These are phyloP conservation scores for Planoprotostelium fungivorum DNA, from an alignment of 78 protist species.

Conservation along the genomic window DNA sequence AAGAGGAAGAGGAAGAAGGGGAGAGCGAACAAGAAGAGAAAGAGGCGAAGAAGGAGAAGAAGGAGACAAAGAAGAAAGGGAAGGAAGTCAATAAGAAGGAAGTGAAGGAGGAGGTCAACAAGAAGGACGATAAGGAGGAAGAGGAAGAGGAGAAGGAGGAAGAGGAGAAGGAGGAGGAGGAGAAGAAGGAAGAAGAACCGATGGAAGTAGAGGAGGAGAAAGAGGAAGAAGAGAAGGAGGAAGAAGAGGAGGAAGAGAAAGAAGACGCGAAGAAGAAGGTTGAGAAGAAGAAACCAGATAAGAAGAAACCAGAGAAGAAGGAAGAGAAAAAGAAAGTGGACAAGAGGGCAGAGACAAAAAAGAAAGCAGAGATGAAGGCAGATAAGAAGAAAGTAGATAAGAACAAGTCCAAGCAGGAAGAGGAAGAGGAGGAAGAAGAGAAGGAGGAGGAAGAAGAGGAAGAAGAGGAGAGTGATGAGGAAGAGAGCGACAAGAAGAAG, in stretches of 20 bases:
- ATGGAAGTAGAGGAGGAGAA: neutral
- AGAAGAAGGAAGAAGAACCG: neutral
- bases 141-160: neutral
- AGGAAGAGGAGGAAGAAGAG: neutral
- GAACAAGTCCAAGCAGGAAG: neutral
- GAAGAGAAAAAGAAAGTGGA: neutral
- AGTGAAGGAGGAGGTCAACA: neutral
- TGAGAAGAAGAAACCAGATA: neutral
- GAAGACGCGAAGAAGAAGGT: neutral
- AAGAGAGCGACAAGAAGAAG: neutral
- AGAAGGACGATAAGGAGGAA: neutral
- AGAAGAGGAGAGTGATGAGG: neutral
- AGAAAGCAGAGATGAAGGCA: neutral
- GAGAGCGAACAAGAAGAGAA: neutral
- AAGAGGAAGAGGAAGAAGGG: neutral
- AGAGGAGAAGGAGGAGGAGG: neutral
- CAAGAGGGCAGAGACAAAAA: neutral
- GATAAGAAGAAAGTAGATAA: neutral
- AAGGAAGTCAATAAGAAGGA: neutral
- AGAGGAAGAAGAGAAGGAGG: neutral
- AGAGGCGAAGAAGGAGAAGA: neutral
- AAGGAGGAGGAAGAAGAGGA: neutral
- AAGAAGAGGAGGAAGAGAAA: neutral
- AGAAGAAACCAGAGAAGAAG: neutral
- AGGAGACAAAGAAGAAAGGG: neutral